Evolutionary conservation across 345 rosid genomes (phyloP), one percentile per base, ranked within the genome.

Genomic region (Erucastrum elatum): DNA sequence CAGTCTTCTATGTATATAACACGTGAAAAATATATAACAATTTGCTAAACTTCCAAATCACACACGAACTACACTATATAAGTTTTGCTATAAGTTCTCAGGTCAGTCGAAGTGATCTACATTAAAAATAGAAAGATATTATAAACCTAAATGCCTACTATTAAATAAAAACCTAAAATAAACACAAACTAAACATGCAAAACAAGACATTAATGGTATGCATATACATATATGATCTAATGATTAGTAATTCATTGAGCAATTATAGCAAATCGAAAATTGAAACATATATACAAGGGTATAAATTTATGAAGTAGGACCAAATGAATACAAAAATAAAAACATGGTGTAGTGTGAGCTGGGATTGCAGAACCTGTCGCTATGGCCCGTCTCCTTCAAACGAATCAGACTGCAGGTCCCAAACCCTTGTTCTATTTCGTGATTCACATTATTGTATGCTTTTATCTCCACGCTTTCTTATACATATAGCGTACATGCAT

Each of bases 371-470:
- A 70, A 4, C 41, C 72, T 80, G 83, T 80, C 83, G 7, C 76
- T 6, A 70, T 80, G 83, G 83, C 82, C 79, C 64, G 79, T 72
- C 79, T 75, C 71, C 66, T 62, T 68, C 66, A 80, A 75, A 80
- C 70, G 30, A 44, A 75, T 75, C 79, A 80, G 83, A 69, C 58
- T 68, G 68, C 72, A 80, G 83, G 83, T 75, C 83, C 83, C 83
- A 75, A 80, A 69, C 51, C 76, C 83, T 75, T 70, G 79, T 64
- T 80, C 83, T 69, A 80, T 80, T 80, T 80, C 83, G 83, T 80
- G 83, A 80, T 75, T 80, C 80, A 64, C 80, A 80, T 75, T 75
- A 80, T 70, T 80, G 72, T 75, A 74, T 62, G 64, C 66, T 68
- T 74, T 35, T 68, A 31, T 80, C 71, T 62, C 53, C 55, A 60